A percentile compares a stretch with the other conserved stretches of the same genome.
Conservation (phyloP, 1,139 yeast genomes). For the Yamadazyma aaseri region DNA sequence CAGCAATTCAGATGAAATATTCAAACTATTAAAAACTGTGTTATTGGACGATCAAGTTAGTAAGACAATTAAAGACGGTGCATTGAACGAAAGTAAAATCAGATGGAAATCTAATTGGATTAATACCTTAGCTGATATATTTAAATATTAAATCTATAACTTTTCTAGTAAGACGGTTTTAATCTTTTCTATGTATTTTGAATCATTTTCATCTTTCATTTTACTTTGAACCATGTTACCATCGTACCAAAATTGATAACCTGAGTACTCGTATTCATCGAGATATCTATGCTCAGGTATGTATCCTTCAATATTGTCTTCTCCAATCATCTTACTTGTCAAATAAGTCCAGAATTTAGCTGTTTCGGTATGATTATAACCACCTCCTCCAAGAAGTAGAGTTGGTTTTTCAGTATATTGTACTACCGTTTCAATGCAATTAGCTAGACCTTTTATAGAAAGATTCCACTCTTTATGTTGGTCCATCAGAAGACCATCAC, state of each 20-base stretch:
- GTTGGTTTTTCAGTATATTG: slow-evolving; percentile 22
- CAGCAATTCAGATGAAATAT: slow-evolving; percentile 39
- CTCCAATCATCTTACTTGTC: slow-evolving; percentile 35
- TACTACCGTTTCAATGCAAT: slow-evolving; percentile 27
- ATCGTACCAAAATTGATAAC: slow-evolving; percentile 44
- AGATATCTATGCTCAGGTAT: slow-evolving; percentile 54
- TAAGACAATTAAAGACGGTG: slow-evolving; percentile 58
- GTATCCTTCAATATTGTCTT: slow-evolving; percentile 26
- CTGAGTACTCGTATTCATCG: slow-evolving; percentile 47
- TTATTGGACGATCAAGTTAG: slow-evolving; percentile 40
- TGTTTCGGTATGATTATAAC: slow-evolving; percentile 62
- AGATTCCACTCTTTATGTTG: slow-evolving; percentile 68
- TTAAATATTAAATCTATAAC: slow-evolving; percentile 12
- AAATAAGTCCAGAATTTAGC: slow-evolving; percentile 66
- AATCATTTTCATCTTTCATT: slow-evolving; percentile 2
- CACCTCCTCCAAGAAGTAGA: slow-evolving; percentile 74
- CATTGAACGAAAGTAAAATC: slow-evolving; percentile 58
- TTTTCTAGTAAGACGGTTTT: slow-evolving; percentile 14
- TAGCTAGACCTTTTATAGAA: slow-evolving; percentile 50
- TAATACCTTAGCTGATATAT: slow-evolving; percentile 20
- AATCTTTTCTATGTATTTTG: slow-evolving; percentile 22
- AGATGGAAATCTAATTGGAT: slow-evolving; percentile 84
- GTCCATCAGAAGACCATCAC: slow-evolving; percentile 64
- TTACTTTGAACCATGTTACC: background rate
- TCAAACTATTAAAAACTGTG: slow-evolving; percentile 43